A percentile compares a stretch with the other conserved stretches of the same genome.
phyloP scores from a whole-genome alignment of 2,329 filamentous ascomycete genomes.

The Huntiella abstrusa region DNA sequence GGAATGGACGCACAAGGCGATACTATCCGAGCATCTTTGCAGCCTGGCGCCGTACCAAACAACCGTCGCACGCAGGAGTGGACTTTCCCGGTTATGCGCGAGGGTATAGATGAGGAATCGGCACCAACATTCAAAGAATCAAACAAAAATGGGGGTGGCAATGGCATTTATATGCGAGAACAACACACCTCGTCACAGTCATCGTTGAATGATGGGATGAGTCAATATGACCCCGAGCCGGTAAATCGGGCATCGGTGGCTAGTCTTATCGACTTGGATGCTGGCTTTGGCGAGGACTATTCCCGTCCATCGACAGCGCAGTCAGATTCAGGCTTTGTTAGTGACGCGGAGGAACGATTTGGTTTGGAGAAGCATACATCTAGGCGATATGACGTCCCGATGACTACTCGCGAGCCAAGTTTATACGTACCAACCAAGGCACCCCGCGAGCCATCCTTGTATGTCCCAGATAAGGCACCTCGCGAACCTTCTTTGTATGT shows the following conservation, averaged over 20 bases:
- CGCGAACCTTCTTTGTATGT: conserved; percentile 10
- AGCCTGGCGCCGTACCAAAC: conserved; percentile 8
- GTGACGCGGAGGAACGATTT: conserved; percentile 12
- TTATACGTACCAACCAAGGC: conserved; percentile 5
- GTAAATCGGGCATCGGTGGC: conserved; percentile 20
- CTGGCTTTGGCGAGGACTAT: conserved; percentile 13
- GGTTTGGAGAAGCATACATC: conserved; percentile 12
- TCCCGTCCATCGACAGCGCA: conserved; percentile 10
- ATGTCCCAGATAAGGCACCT: conserved; percentile 1
- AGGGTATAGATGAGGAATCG: conserved; percentile 7
- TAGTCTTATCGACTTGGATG: conserved; percentile 21
- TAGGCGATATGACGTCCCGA: conserved; percentile 5
- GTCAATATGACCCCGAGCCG: neutral
- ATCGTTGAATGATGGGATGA: neutral
- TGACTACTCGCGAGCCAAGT: conserved; percentile 8
- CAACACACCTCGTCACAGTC: no score
- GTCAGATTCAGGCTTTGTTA: conserved; percentile 13
- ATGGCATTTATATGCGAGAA: neutral
- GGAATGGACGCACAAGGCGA: conserved; percentile 4
- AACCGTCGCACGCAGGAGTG: conserved; percentile 27
- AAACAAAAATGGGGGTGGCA: neutral
- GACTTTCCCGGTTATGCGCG: conserved; percentile 23
- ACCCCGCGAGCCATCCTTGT: conserved; percentile 7
- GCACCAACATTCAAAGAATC: conserved; percentile 9
- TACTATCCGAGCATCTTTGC: conserved; percentile 6